phyloP scores from a whole-genome alignment of 768 basidiomycete genomes.

The Kwoniella sp. region DNA sequence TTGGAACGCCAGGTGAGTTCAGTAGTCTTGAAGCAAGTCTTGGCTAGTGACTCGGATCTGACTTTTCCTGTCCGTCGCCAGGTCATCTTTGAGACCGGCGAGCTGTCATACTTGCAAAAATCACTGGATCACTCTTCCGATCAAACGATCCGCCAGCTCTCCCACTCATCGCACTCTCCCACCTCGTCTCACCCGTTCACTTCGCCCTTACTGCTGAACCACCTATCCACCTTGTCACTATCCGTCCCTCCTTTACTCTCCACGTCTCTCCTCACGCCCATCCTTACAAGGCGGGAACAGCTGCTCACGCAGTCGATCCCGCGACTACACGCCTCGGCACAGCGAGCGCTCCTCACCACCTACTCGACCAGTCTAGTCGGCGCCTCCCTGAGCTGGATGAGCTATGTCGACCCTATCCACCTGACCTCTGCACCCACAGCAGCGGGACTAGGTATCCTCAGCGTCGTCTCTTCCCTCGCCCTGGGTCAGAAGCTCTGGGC shows the following conservation, averaged over 20 bases:
- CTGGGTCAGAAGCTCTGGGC: constrained; percentile 40
- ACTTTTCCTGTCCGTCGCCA: constrained; percentile 7
- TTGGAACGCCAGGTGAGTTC: constrained; percentile 35
- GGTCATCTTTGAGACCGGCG: constrained; percentile 44
- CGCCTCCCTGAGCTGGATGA: constrained; percentile 29
- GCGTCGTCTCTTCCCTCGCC: constrained; percentile 25
- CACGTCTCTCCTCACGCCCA: constrained; percentile 28
- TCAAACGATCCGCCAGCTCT: constrained; percentile 24
- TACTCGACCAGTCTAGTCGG: constrained; percentile 21
- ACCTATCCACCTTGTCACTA: constrained; percentile 33
- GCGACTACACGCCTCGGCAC: constrained; percentile 31
- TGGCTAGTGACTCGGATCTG: neutral
- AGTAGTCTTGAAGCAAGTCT: neutral
- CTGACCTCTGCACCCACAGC: constrained; percentile 25
- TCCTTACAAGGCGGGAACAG: constrained; percentile 33
- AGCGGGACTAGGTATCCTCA: constrained; percentile 29
- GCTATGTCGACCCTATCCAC: constrained; percentile 30
- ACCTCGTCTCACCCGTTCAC: constrained; percentile 29
- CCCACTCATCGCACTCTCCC: constrained; percentile 1
- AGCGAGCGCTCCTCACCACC: constrained; percentile 21
- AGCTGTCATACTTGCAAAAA: constrained; percentile 35
- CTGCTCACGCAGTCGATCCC: constrained; percentile 25
- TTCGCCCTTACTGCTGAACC: constrained; percentile 46
- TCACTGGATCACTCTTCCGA: constrained; percentile 20
- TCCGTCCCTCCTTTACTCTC: constrained; percentile 27